Base-by-base conservation (phyloP, 371 early-diverging fungal genomes). In the Umbelopsis sp. region DNA sequence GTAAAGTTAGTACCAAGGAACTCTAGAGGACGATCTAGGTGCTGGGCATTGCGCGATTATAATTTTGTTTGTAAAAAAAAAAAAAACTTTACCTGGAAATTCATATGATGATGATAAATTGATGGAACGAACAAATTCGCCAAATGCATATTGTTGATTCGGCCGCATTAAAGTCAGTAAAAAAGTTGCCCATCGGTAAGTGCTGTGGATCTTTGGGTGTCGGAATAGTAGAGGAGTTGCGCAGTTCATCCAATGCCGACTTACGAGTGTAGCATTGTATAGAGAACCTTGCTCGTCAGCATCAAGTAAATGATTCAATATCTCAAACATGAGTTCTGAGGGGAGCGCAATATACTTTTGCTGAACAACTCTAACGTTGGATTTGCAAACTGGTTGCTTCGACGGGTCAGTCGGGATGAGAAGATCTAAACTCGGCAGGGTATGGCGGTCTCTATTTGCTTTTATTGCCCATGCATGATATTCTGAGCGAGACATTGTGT, bases 141-240 rank as follows among this genome's bases (percentile, higher is more conserved):
- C 81, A 66, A 77, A 81, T 11, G 67, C 48, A 57, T 72, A 79
- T 2, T 80, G 63, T 50, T 71, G 70, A 45, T 74, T 72, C 32
- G 67, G 69, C 50, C 86, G 82, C 32, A 80, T 83, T 20, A 90
- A 57, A 1, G 88, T 84, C 50, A 86, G 74, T 38, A 87, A 76
- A 71, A 90, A 89, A 0, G 80, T 80, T 0, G 90, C 90, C 88
- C 88, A 90, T 12, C 78, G 76, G 53, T 84, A 83, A 4, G 89
- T 89, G 65, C 82, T 77, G 14, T 73, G 63, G 37, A 89, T 80
- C 32, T 72, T 65, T n/a, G 83, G 83, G 65, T 76, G 76, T 22
- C 79, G 77, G 63, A 87, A 89, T 0, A 89, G 71, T 18, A 85
- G 65, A 22, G 83, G 84, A 5, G 82, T 79, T 32, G 78, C 85